A percentile compares a stretch with the other conserved stretches of the same genome.
Conservation (phyloP, 768 basidiomycete species). For the Lactarius vividus region DNA sequence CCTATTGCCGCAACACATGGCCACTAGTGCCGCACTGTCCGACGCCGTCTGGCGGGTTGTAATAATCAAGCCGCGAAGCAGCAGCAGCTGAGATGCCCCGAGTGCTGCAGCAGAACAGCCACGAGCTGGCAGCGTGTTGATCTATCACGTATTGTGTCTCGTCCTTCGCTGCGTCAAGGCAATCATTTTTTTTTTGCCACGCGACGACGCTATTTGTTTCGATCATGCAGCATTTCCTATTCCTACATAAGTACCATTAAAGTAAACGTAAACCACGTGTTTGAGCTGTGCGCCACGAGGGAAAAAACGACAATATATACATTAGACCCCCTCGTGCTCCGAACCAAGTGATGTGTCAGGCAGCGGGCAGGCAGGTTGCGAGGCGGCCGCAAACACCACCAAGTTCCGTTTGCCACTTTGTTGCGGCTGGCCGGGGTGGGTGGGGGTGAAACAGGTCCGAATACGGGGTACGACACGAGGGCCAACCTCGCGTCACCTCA, state of each 20-base stretch:
- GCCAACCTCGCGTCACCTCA: neutral
- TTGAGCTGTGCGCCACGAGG: neutral
- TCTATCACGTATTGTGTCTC: too few relatives aligned
- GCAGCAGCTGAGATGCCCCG: neutral
- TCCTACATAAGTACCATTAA: neutral
- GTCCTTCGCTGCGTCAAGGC: too few relatives aligned
- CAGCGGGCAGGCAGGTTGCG: neutral
- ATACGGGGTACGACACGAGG: neutral
- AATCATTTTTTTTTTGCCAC: too few relatives aligned
- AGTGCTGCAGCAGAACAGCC: neutral
- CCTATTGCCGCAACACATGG: too few relatives aligned
- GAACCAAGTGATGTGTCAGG: neutral
- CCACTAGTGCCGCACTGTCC: too few relatives aligned
- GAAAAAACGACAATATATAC: neutral
- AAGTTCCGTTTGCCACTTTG: neutral
- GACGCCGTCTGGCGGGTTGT: neutral
- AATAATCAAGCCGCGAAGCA: neutral
- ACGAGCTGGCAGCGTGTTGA: neutral
- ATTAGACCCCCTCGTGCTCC: neutral
- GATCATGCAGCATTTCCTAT: neutral
- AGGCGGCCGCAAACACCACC: neutral
- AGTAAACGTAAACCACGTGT: neutral
- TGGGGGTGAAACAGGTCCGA: neutral
- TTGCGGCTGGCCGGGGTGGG: neutral
- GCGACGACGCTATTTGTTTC: neutral